Evolutionary conservation across 352 stramenopile species (phyloP).

Genomic region (Globisporangium cystogenes): DNA sequence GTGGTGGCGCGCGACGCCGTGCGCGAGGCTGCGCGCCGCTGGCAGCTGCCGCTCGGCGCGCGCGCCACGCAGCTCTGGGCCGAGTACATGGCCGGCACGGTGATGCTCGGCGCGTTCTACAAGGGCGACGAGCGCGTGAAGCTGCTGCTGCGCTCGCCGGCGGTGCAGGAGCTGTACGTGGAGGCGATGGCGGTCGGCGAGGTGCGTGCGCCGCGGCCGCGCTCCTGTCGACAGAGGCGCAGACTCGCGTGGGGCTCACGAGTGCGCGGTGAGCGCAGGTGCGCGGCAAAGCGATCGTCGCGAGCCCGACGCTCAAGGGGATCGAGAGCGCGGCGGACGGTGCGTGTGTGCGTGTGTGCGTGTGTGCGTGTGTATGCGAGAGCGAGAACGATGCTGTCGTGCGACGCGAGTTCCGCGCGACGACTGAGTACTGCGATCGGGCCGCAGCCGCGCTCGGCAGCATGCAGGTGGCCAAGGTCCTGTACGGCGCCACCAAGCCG

Average conservation of each 20-base stretch:
- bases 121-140: constrained; percentile 86
- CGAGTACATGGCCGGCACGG: constrained; percentile 85
- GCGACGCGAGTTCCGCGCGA: no score
- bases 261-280: constrained; percentile 30
- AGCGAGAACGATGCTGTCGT: no score
- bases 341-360: no score
- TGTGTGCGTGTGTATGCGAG: neutral
- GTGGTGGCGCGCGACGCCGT: constrained; percentile 60
- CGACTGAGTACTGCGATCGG: no score
- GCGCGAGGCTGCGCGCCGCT: constrained; percentile 48
- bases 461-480: constrained; percentile 77
- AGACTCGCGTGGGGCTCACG: no score
- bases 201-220: constrained; percentile 18
- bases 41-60: constrained; percentile 34
- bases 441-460: constrained; percentile 18
- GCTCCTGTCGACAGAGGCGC: no score
- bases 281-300: constrained; percentile 50
- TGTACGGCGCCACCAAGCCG: constrained; percentile 65
- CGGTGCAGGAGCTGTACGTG: constrained; percentile 70
- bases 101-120: constrained; percentile 85
- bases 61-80: constrained; percentile 61
- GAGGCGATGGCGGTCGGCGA: constrained; percentile 77
- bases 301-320: constrained; percentile 9
- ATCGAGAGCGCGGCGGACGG: neutral
- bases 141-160: constrained; percentile 53